Evolutionary conservation across 352 stramenopile genomes (phyloP), one percentile per base, ranked within the genome.

Genomic region (Globisporangium cylindrosporum): DNA sequence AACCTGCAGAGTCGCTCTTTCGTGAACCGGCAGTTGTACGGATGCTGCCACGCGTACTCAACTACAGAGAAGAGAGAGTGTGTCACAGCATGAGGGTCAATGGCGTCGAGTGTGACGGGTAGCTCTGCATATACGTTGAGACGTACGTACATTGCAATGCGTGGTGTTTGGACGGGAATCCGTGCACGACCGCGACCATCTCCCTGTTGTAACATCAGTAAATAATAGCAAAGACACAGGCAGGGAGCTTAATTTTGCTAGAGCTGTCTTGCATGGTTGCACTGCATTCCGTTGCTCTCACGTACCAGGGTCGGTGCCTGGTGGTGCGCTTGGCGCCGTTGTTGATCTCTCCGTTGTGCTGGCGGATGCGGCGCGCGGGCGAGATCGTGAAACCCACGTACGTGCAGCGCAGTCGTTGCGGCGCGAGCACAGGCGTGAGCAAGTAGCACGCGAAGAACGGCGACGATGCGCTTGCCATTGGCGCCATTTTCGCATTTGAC

Each of bases 41-140:
- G 86, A 64, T 94, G 84, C 72, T 94, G 86, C 86, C 84, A 94
- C 15, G 87, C 79, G 64, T 79, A 94, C 65, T 94, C 86, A 62
- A 94, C 85, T 93, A 43, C 18, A 48, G 4, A 56, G 29, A 5
- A 59, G 34, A 41, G 29, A 58, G 24, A 57, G 25, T 9, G 22
- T 10, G 25, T 48, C 49, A 29, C 29, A 32, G 22, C 9, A 18
- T 15, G 22, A 27, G 8, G n/a, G 12, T 25, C 48, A 57, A 32
- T n/a, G n/a, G 54, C 15, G n/a, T 22, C 14, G 54, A 24, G 38
- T 46, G 38, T 46, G 38, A 46, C 38, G 14, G 38, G 8, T 12
- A 18, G 34, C 27, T 32, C 14, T 36, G 56, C 15, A 15, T n/a
- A 38, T 12, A 14, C 22, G 36, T 18, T 18, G 24, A n/a, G 43